Percentiles rank a stretch among this genome's conserved stretches.
Conservation (phyloP, 139 green algal genomes). For the Axilococcus clingmanii region DNA sequence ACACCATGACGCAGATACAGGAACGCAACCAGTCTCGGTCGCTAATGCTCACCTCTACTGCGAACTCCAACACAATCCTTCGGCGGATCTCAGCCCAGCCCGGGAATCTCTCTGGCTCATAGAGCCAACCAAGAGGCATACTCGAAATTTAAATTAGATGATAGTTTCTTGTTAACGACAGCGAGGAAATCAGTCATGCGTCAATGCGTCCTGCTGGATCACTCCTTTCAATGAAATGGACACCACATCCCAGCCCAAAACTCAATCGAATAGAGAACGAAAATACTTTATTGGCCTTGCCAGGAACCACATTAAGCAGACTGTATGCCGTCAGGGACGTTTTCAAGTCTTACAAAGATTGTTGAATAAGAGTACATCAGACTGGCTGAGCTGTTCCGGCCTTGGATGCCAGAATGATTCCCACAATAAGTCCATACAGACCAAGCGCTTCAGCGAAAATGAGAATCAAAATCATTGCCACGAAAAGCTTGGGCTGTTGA, state of each 20-base stretch:
- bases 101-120: neutral
- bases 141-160: neutral
- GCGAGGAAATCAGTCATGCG: too few relatives aligned
- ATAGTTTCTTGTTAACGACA: neutral
- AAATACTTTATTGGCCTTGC: too few relatives aligned
- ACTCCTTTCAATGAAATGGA: neutral
- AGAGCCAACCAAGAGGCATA: too few relatives aligned
- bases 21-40: neutral
- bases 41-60: conserved; percentile 38
- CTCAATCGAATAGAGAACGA: neutral
- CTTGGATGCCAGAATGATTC: conserved; percentile 93
- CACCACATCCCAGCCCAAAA: neutral
- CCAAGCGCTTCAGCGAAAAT: conserved; percentile 99
- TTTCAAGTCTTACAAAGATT: too few relatives aligned
- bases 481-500: conserved; percentile 99
- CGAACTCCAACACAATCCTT: conserved; percentile 43
- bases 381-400: conserved; percentile 46
- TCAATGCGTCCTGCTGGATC: too few relatives aligned
- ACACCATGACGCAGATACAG: neutral
- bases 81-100: neutral
- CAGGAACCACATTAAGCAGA: too few relatives aligned
- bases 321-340: too few relatives aligned
- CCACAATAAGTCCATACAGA: conserved; percentile 97
- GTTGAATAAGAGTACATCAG: conserved; percentile 5
- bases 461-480: conserved; percentile 99